phyloP scores from a whole-genome alignment of 2,329 filamentous ascomycete genomes.

The Fonsecaea nubica region DNA sequence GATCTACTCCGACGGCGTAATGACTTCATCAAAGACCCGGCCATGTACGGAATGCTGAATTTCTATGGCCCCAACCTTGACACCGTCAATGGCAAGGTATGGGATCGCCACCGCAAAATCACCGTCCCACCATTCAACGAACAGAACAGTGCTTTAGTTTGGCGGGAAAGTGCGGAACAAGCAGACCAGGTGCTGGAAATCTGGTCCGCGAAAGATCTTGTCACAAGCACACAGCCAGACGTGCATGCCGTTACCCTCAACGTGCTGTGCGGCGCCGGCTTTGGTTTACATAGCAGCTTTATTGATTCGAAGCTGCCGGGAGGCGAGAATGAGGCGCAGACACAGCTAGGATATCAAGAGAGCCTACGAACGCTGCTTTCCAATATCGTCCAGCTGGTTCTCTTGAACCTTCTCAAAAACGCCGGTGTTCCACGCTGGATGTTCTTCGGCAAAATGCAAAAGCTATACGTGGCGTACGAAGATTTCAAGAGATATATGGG shows the following conservation, averaged over 20 bases:
- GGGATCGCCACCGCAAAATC: constrained; percentile 54
- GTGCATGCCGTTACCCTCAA: constrained; percentile 39
- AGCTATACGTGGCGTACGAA: constrained; percentile 20
- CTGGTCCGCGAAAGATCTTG: constrained; percentile 24
- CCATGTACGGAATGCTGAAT: constrained; percentile 31
- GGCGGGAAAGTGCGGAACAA: constrained; percentile 47
- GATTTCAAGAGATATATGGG: constrained; percentile 42
- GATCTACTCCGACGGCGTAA: constrained; percentile 21
- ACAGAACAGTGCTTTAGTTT: constrained; percentile 51
- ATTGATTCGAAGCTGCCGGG: constrained; percentile 20
- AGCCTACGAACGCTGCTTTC: constrained; percentile 25
- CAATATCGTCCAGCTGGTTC: constrained; percentile 30
- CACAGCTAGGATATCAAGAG: constrained; percentile 31
- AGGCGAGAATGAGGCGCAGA: not conserved
- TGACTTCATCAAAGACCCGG: constrained; percentile 33
- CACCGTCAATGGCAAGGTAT: constrained; percentile 40
- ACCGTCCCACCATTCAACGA: constrained; percentile 55
- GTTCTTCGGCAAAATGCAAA: constrained; percentile 25
- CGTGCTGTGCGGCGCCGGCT: constrained; percentile 40
- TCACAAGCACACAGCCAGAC: constrained; percentile 36
- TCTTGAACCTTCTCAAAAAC: constrained; percentile 25
- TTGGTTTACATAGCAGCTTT: constrained; percentile 36
- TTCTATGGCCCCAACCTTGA: constrained; percentile 36
- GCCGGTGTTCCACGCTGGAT: constrained; percentile 25
- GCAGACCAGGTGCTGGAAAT: constrained; percentile 43